Evolutionary conservation across 1,284 basidiomycete species (phyloP).

Genomic region (Cutaneotrichosporon sp.): DNA sequence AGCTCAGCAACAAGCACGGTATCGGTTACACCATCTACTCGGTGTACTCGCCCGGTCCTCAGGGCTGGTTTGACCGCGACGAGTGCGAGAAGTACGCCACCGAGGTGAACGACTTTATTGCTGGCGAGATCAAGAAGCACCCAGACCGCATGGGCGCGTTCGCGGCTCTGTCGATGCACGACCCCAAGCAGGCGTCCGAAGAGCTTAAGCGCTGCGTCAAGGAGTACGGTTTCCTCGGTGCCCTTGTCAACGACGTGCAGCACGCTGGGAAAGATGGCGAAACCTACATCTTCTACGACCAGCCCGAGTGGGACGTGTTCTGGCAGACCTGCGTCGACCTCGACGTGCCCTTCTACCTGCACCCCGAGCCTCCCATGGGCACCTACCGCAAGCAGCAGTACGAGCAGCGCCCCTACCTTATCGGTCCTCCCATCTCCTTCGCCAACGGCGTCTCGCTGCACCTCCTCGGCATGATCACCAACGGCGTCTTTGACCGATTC

Average conservation of each 20-base stretch:
- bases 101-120: constrained; percentile 20
- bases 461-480: constrained; percentile 41
- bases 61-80: constrained; percentile 15
- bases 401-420: constrained; percentile 36
- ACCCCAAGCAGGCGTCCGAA: constrained; percentile 35
- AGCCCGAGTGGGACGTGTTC: constrained; percentile 33
- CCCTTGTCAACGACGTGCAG: constrained; percentile 32
- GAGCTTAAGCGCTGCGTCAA: constrained; percentile 39
- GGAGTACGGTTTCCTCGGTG: constrained; percentile 30
- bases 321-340: constrained; percentile 39
- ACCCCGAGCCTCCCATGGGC: constrained; percentile 42
- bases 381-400: constrained; percentile 35
- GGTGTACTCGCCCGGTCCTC: constrained; percentile 19
- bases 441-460: constrained; percentile 43
- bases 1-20: constrained; percentile 22
- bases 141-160: constrained; percentile 40
- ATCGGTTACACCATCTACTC: constrained; percentile 24
- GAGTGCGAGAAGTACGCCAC: constrained; percentile 20
- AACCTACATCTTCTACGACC: constrained; percentile 29
- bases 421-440: constrained; percentile 39
- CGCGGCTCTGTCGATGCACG: constrained; percentile 42
- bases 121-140: constrained; percentile 31
- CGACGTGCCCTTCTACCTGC: constrained; percentile 43
- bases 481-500: constrained; percentile 44
- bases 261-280: constrained; percentile 24